A percentile compares a stretch with the other conserved stretches of the same genome.
phyloP scores from a whole-genome alignment of 2,329 filamentous ascomycete species.

The Botrytis porri region DNA sequence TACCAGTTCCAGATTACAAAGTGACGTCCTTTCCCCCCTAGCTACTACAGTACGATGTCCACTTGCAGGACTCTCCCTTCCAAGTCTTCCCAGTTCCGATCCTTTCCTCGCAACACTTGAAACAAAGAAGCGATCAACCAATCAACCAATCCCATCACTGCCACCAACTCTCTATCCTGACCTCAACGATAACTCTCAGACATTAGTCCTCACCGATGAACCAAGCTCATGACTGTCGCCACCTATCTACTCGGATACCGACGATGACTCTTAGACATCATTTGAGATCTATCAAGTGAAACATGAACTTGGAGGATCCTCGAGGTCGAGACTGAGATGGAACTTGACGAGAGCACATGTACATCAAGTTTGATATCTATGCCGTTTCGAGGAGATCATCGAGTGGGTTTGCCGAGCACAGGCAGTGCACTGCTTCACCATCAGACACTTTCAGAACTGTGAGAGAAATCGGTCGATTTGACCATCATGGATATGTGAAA shows the following conservation, averaged over 20 bases:
- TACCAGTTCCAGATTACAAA: not conserved
- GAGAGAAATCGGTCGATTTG: not conserved
- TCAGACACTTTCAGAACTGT: accelerated
- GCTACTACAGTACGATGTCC: not conserved
- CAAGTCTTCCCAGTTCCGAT: not conserved
- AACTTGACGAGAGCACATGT: not conserved
- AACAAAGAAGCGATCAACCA: not conserved
- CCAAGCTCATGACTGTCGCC: not conserved
- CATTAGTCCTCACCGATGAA: not conserved
- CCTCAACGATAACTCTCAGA: not conserved
- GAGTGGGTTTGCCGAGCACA: not conserved
- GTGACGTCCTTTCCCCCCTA: not conserved
- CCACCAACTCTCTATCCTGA: not conserved
- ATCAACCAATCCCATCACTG: not conserved
- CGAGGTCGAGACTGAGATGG: not conserved
- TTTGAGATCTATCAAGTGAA: not conserved
- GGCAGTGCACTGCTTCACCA: not conserved
- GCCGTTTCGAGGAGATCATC: too few species aligned
- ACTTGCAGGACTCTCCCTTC: not conserved
- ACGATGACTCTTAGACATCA: not conserved
- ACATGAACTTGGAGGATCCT: not conserved
- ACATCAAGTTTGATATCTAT: not conserved
- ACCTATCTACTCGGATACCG: not conserved
- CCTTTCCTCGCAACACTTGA: not conserved
- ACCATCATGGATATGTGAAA: not conserved